These are phyloP conservation scores for Betula pendula DNA, from an alignment of 306 rosid genomes.

Conservation along the genomic window DNA sequence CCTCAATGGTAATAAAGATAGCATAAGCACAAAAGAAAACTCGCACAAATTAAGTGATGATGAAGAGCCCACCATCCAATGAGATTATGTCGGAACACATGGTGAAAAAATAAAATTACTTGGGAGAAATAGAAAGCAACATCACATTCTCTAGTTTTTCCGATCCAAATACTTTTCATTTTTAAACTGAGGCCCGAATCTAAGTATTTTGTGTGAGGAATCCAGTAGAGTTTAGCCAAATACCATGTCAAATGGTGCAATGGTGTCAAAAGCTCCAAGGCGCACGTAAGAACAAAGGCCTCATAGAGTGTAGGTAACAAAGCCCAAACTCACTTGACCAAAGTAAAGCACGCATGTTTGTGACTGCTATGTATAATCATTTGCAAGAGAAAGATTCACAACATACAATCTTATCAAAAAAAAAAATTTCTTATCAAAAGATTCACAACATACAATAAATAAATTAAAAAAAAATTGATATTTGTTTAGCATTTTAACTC, in stretches of 20 bases:
- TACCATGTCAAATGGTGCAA: not conserved
- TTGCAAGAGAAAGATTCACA: too few species aligned
- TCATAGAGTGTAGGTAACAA: not conserved
- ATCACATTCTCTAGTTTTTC: not conserved
- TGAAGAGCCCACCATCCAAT: not conserved
- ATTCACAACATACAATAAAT: too few species aligned
- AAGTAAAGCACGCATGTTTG: not conserved
- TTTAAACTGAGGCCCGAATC: not conserved
- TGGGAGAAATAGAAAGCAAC: not conserved
- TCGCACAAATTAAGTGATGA: not conserved
- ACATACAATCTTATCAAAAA: too few species aligned
- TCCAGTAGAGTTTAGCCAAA: not conserved
- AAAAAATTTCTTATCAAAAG: too few species aligned
- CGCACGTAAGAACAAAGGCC: not conserved
- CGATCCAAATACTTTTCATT: not conserved
- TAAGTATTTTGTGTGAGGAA: not conserved
- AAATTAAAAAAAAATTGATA: too few species aligned
- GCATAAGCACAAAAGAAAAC: not conserved
- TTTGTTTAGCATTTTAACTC: too few species aligned
- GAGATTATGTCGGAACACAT: not conserved
- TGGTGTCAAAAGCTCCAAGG: not conserved
- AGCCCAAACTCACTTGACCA: not conserved
- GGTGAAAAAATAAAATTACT: not conserved
- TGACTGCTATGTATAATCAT: not conserved
- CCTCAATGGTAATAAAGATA: not conserved